phyloP scores from a whole-genome alignment of 2,329 filamentous ascomycete genomes.

The Penicillium sp. region DNA sequence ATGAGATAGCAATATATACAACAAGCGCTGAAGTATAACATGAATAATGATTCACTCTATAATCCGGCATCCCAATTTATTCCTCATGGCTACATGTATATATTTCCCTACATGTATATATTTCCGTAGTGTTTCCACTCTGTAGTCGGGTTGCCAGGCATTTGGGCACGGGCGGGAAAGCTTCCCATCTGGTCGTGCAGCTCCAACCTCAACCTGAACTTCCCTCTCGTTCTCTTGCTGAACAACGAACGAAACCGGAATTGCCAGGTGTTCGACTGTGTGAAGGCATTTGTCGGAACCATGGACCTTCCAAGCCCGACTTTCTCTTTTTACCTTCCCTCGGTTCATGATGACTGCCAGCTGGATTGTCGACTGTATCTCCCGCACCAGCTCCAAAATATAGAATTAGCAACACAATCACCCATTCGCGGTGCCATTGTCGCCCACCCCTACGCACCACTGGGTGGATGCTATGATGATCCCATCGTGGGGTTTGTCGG shows the following conservation, averaged over 20 bases:
- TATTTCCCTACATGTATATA: not conserved
- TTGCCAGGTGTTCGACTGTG: not conserved
- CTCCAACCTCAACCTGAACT: constrained; percentile 12
- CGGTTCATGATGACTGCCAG: constrained; percentile 75
- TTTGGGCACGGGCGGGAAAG: constrained; percentile 7
- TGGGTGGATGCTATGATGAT: constrained; percentile 88
- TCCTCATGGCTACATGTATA: not conserved
- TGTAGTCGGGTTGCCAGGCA: not conserved
- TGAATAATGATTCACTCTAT: not conserved
- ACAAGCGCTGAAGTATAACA: not conserved
- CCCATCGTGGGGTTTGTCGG: constrained; percentile 72
- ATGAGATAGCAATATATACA: constrained; percentile 9
- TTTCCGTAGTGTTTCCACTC: not conserved
- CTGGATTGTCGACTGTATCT: constrained; percentile 87
- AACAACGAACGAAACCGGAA: not conserved
- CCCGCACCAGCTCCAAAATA: constrained; percentile 51
- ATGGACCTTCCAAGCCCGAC: constrained; percentile 45
- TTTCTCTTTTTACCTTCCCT: constrained; percentile 77
- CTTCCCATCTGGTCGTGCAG: constrained; percentile 6
- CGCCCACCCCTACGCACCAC: constrained; percentile 87
- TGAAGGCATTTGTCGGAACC: constrained; percentile 24
- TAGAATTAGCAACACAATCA: constrained; percentile 36
- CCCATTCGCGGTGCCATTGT: constrained; percentile 66
- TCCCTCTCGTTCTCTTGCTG: not conserved
- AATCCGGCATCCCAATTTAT: not conserved